Conservation (phyloP, 495 filamentous ascomycete species). For the Melanomma pulvis-pyrius region DNA sequence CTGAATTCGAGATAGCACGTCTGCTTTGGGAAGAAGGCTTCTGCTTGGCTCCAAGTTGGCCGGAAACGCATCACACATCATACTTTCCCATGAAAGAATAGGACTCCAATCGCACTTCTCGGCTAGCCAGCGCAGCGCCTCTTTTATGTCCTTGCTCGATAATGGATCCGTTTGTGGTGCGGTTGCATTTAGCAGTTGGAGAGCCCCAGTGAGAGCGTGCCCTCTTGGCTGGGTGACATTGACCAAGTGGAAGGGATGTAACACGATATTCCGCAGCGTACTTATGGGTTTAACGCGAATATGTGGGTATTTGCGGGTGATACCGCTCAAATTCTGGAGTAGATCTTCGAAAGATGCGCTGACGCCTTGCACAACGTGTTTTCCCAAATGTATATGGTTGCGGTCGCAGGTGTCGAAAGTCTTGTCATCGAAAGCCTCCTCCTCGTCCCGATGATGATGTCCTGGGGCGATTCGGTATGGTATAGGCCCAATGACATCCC, state of each 20-base stretch:
- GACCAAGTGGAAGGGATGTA: conserved; percentile 33
- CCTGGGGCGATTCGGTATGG: conserved; percentile 28
- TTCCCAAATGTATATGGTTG: conserved; percentile 31
- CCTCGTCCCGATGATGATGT: conserved; percentile 33
- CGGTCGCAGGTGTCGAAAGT: conserved; percentile 26
- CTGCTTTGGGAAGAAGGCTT: conserved; percentile 23
- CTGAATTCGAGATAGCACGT: conserved; percentile 24
- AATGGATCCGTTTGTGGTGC: conserved; percentile 9
- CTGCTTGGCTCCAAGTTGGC: conserved; percentile 26
- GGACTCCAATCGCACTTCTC: conserved; percentile 30
- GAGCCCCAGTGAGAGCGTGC: neutral
- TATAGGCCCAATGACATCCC: conserved; percentile 22
- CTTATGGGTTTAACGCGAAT: conserved; percentile 23
- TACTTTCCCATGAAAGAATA: conserved; percentile 26
- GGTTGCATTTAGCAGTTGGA: conserved; percentile 2
- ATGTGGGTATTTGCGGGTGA: conserved; percentile 14
- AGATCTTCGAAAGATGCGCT: conserved; percentile 29
- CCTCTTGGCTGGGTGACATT: conserved; percentile 24
- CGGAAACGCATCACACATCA: conserved; percentile 37
- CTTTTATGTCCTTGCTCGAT: conserved; percentile 18
- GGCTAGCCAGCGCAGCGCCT: conserved; percentile 27
- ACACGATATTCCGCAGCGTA: conserved; percentile 16
- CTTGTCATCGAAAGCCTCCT: conserved; percentile 32
- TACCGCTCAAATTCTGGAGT: conserved; percentile 18
- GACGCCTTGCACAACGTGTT: conserved; percentile 26